phyloP scores from a whole-genome alignment of 768 basidiomycete genomes.

The Boletus pseudopeckii region DNA sequence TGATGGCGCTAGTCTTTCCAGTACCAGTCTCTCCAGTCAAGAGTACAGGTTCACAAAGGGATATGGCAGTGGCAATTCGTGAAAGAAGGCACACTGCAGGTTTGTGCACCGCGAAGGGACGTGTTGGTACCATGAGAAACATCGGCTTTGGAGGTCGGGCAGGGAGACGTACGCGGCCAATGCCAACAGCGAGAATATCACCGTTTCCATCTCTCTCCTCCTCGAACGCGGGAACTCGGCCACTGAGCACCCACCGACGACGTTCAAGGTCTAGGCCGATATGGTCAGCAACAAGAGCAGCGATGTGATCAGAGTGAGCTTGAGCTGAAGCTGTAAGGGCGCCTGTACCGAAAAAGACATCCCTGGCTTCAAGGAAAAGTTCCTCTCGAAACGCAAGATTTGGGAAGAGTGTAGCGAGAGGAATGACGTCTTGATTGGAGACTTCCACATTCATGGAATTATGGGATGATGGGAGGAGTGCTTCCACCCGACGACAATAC shows the following conservation, averaged over 20 bases:
- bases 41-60: slow-evolving; percentile 77
- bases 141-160: slow-evolving; percentile 40
- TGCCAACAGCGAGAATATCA: slow-evolving; percentile 48
- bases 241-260: slow-evolving; percentile 63
- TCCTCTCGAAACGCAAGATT: slow-evolving; percentile 82
- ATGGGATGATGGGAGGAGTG: slow-evolving; percentile 50
- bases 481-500: slow-evolving; percentile 72
- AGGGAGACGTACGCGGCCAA: slow-evolving; percentile 61
- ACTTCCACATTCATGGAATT: slow-evolving; percentile 40
- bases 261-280: slow-evolving; percentile 70
- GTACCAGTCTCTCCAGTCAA: slow-evolving; percentile 99
- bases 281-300: slow-evolving; percentile 52
- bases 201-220: slow-evolving; percentile 68
- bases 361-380: slow-evolving; percentile 82
- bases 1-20: slow-evolving; percentile 92
- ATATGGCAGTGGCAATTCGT: slow-evolving; percentile 70
- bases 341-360: slow-evolving; percentile 85
- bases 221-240: slow-evolving; percentile 63
- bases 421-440: slow-evolving; percentile 21
- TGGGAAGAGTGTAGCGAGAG: slow-evolving; percentile 51
- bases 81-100: slow-evolving; percentile 80
- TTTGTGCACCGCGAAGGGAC: slow-evolving; percentile 86
- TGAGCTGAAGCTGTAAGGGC: slow-evolving; percentile 50
- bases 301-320: slow-evolving; percentile 47
- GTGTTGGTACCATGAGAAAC: slow-evolving; percentile 31